Evolutionary conservation across 169 alveolate species (phyloP), one percentile per base, ranked within the genome.

Genomic region (Besnoitia besnoiti): DNA sequence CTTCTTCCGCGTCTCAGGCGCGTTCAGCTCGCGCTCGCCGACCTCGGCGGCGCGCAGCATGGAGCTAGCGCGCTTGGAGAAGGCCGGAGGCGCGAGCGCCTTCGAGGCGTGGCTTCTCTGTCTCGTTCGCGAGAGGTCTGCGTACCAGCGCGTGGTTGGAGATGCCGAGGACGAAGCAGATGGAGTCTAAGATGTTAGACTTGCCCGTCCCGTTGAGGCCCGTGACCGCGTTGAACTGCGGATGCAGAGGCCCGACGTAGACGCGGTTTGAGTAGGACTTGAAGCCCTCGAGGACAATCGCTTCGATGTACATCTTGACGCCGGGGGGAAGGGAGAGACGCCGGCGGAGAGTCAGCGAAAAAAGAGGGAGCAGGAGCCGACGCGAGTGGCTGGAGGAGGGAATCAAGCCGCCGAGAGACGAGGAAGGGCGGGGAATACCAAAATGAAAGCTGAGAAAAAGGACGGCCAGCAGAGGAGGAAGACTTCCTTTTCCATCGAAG

Each of bases 141-240:
- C 90, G 7, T 37, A 92, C 95, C 77, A 80, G 50, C 27, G 90
- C 55, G 19, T 76, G 93, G 85, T 44, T 62, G 37, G 76, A 33
- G 88, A 85, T 77, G 49, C 95, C 93, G 61, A 93, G 95, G 33
- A 98, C 99, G 95, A 99, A 99, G 91, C 99, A 98, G 85, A 99
- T 98, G 8, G 99, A 98, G 96, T 99, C 99, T 90, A 99, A 95
- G 59, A 99, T 99, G 95, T 99, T 99, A 5, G 99, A 99, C 96
- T 99, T 99, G 21, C 99, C 99, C 85, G 99, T 97, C 0, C 99
- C 99, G 94, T 99, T 99, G 62, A 98, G 97, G 16, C 99, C 99
- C 40, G 99, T 99, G 82, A 99, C 98, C 27, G 99, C 99, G 95
- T 99, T 99, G 97, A 99, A 99, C 62, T 91, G 94, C 39, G 94